These are phyloP conservation scores for Coleophoma crateriformis DNA, from an alignment of 2,329 filamentous ascomycete species.

Conservation along the genomic window DNA sequence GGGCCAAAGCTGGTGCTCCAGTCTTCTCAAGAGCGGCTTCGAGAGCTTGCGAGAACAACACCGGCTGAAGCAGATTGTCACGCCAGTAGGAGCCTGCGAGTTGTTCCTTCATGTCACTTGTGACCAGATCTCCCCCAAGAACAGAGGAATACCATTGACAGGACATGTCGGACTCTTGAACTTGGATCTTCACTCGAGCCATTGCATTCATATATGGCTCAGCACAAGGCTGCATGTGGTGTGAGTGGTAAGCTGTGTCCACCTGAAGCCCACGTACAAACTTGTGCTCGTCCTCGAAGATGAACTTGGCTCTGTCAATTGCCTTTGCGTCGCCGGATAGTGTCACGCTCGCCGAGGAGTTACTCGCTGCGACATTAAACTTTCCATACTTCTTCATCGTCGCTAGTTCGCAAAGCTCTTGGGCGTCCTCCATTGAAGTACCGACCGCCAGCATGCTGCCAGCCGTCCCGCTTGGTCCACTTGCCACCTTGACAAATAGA, in stretches of 20 bases:
- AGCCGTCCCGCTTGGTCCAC: background rate
- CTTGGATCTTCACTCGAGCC: too few species aligned
- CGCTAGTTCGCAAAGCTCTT: background rate
- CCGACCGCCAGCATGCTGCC: background rate
- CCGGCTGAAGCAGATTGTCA: constrained; percentile 34
- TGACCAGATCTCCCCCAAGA: background rate
- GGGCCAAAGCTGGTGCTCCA: constrained; percentile 3
- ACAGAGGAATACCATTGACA: constrained; percentile 28
- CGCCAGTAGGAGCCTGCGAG: constrained; percentile 14
- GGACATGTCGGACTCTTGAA: too few species aligned
- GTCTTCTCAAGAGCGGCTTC: constrained; percentile 3
- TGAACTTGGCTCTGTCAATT: background rate
- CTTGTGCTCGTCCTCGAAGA: background rate
- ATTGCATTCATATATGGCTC: too few species aligned
- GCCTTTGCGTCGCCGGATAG: background rate
- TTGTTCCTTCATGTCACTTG: background rate
- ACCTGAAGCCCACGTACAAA: background rate
- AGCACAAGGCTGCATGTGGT: too few species aligned
- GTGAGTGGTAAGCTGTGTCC: background rate
- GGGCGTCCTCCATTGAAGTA: background rate
- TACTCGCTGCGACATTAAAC: background rate
- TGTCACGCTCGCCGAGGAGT: background rate
- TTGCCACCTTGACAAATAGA: background rate
- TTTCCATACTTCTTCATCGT: background rate
- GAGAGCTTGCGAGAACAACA: constrained; percentile 36